These are phyloP conservation scores for Megacollybia platyphylla DNA, from an alignment of 1,284 basidiomycete species.

Conservation along the genomic window DNA sequence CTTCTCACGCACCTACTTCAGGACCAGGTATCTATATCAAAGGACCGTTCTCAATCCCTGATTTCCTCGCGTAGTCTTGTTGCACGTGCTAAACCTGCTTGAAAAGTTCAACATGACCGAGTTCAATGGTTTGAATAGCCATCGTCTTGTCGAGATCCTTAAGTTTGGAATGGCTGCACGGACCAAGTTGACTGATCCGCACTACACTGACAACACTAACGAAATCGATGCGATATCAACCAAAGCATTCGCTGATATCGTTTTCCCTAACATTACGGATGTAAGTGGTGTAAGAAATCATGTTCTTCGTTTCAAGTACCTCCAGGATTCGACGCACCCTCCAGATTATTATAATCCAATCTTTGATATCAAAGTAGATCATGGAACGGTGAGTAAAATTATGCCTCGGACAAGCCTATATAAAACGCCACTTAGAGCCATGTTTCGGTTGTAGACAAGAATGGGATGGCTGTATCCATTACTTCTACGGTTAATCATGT, in stretches of 20 bases:
- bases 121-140: slow-evolving; percentile 44
- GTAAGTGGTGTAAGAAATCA: slow-evolving; percentile 26
- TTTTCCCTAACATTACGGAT: slow-evolving; percentile 67
- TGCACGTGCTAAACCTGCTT: slow-evolving; percentile 73
- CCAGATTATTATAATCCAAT: slow-evolving; percentile 77
- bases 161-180: slow-evolving; percentile 73
- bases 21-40: slow-evolving; percentile 40
- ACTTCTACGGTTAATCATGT: slow-evolving; percentile 83
- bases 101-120: slow-evolving; percentile 50
- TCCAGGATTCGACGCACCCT: slow-evolving; percentile 65
- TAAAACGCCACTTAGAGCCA: slow-evolving; percentile 48
- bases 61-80: slow-evolving; percentile 27
- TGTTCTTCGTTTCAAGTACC: background rate
- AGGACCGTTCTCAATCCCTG: background rate
- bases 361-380: slow-evolving; percentile 67
- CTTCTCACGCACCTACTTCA: slow-evolving; percentile 72
- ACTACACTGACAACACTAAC: slow-evolving; percentile 41
- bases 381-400: slow-evolving; percentile 63
- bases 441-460: slow-evolving; percentile 66
- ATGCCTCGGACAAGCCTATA: background rate
- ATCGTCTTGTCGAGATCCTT: slow-evolving; percentile 64
- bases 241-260: slow-evolving; percentile 52
- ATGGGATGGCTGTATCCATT: slow-evolving; percentile 76
- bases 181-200: slow-evolving; percentile 72
- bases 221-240: slow-evolving; percentile 60